A percentile compares a stretch with the other conserved stretches of the same genome.
phyloP scores from a whole-genome alignment of 768 basidiomycete species.

The Hebeloma cylindrosporum region DNA sequence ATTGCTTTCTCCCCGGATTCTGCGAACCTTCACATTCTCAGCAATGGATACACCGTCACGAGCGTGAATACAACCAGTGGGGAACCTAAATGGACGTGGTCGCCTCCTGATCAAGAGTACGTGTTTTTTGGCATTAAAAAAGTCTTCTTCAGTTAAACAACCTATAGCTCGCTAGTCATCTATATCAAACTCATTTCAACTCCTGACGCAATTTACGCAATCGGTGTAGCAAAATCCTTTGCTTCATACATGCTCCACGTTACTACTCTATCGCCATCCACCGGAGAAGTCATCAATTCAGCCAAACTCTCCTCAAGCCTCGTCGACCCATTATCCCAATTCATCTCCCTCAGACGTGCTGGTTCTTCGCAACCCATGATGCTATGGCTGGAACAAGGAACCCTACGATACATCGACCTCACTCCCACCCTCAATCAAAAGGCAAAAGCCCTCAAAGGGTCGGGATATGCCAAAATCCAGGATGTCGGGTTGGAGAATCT shows the following conservation, averaged over 20 bases:
- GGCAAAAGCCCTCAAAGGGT: constrained; percentile 40
- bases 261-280: constrained; percentile 54
- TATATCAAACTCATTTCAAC: constrained; percentile 63
- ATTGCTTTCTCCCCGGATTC: constrained; percentile 39
- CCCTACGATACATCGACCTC: constrained; percentile 51
- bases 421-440: constrained; percentile 52
- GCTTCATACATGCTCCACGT: constrained; percentile 66
- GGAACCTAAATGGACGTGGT: constrained; percentile 67
- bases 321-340: constrained; percentile 31
- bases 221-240: constrained; percentile 53
- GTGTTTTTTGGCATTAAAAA: constrained; percentile 21
- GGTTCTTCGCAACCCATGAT: constrained; percentile 33
- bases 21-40: constrained; percentile 49
- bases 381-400: constrained; percentile 54
- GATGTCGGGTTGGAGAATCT: constrained; percentile 59
- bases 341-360: constrained; percentile 26
- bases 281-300: constrained; percentile 50
- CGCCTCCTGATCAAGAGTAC: constrained; percentile 65
- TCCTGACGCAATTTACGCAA: constrained; percentile 50
- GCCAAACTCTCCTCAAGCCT: constrained; percentile 55
- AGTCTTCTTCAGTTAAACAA: background rate
- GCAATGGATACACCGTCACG: constrained; percentile 59
- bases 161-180: constrained; percentile 57
- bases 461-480: constrained; percentile 49
- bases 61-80: constrained; percentile 53